Base-by-base conservation (phyloP, 2,329 filamentous ascomycete genomes). In the Ciborinia camelliae region DNA sequence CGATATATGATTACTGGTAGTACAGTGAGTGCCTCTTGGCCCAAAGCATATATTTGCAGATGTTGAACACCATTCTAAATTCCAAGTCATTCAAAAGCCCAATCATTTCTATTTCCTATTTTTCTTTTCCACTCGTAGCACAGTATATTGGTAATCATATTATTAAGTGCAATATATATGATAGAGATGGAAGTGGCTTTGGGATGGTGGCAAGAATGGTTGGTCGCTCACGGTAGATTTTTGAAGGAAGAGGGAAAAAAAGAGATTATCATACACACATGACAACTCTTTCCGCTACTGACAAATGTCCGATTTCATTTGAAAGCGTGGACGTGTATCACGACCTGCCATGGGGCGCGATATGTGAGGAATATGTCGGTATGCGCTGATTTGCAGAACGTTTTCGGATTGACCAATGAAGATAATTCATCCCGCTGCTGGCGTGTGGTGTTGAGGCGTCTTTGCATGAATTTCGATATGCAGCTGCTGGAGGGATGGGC, bases 401-500 rank as follows among this genome's bases (percentile, higher is more conserved):
- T 65, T 63, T 50, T 32, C 62, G 39, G 32, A 62, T 57, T 58
- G 55, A 54, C 68, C 70, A 70, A 70, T 71, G 45, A 65, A 57
- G 57, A n/a, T n/a, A 52, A 47, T 64, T 61, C 28, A 62, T 41
- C 37, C 37, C 53, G 53, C 59, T 63, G 68, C 65, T 64, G 68
- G 65, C 52, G 63, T 64, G 55, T 60, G 65, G 57, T 62, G 37
- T 47, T 50, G 60, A 62, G 37, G 50, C 50, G 35, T 47, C 55
- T 43, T 55, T 68, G 71, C 71, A 72, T 72, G 68, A 71, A 71
- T 71, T 62, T 69, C 65, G 55, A 64, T 54, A 47, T 57, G 61
- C 61, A 48, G 61, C 37, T 57, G 8, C 28, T n/a, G 28, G n/a
- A 47, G 55, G 55, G 28, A 45, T 58, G 12, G 54, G 28, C 39